These are phyloP conservation scores for Hypoxylon sp. DNA, from an alignment of 2,329 filamentous ascomycete genomes.

Conservation along the genomic window DNA sequence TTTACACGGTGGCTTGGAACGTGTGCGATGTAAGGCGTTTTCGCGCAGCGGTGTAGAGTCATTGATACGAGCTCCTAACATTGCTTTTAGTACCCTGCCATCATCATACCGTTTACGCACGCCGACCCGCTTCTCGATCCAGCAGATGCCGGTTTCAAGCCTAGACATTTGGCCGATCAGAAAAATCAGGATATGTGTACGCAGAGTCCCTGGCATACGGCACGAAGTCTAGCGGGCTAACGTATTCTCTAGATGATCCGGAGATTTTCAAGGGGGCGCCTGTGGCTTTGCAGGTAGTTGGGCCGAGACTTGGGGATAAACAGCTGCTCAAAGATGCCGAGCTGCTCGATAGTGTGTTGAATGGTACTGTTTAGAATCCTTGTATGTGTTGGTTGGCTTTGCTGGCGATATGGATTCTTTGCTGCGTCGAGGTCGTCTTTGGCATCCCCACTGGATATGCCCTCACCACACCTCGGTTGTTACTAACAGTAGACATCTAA, in stretches of 20 bases:
- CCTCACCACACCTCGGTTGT: neutral
- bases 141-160: slow-evolving; percentile 45
- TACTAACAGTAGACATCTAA: neutral
- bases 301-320: slow-evolving; percentile 50
- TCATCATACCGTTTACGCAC: slow-evolving; percentile 51
- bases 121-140: slow-evolving; percentile 50
- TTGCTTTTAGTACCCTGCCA: slow-evolving; percentile 49
- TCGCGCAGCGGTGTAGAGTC: neutral
- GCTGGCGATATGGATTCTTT: neutral
- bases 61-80: slow-evolving; percentile 3
- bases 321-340: slow-evolving; percentile 51
- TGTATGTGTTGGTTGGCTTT: neutral
- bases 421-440: neutral
- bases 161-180: slow-evolving; percentile 46
- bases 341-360: slow-evolving; percentile 48
- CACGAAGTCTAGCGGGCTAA: slow-evolving; percentile 16
- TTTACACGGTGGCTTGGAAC: slow-evolving; percentile 55
- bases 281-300: slow-evolving; percentile 52
- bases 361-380: slow-evolving; percentile 24
- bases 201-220: neutral
- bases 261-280: slow-evolving; percentile 53
- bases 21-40: slow-evolving; percentile 50
- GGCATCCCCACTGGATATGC: neutral
- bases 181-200: slow-evolving; percentile 51
- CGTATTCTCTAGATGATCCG: slow-evolving; percentile 49